These are phyloP conservation scores for Mycena epipterygia DNA, from an alignment of 768 basidiomycete species.

Conservation along the genomic window DNA sequence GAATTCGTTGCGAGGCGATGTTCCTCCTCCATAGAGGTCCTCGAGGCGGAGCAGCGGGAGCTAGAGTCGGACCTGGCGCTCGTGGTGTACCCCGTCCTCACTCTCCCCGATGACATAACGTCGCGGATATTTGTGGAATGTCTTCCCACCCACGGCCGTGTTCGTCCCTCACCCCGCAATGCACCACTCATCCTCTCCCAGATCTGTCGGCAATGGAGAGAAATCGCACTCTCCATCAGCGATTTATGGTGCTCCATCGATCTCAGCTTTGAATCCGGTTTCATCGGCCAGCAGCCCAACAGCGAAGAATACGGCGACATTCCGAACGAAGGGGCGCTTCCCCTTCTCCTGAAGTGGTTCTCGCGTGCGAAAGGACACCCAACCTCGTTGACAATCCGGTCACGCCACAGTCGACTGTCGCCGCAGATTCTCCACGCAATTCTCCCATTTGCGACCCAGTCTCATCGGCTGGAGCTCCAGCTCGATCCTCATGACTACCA, in stretches of 20 bases:
- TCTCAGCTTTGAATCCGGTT: too few relatives aligned
- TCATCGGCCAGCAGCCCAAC: too few relatives aligned
- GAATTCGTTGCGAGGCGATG: too few relatives aligned
- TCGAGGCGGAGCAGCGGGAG: background rate
- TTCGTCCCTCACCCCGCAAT: too few relatives aligned
- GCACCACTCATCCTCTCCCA: too few relatives aligned
- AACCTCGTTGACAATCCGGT: background rate
- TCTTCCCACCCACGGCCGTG: too few relatives aligned
- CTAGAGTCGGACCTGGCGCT: background rate
- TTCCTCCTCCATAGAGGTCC: background rate
- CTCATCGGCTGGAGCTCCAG: background rate
- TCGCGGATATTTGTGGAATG: too few relatives aligned
- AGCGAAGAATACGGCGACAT: background rate
- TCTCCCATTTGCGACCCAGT: background rate
- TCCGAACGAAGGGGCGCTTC: background rate
- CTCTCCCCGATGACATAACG: too few relatives aligned
- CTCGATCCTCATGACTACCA: background rate
- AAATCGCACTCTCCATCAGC: background rate
- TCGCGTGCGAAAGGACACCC: background rate
- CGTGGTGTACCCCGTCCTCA: background rate
- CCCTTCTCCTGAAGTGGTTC: background rate
- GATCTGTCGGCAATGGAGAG: background rate
- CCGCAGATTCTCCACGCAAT: background rate
- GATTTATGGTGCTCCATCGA: background rate
- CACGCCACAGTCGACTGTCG: background rate